Conservation (phyloP, 257 asterid genomes). For the Mitragyna speciosa region DNA sequence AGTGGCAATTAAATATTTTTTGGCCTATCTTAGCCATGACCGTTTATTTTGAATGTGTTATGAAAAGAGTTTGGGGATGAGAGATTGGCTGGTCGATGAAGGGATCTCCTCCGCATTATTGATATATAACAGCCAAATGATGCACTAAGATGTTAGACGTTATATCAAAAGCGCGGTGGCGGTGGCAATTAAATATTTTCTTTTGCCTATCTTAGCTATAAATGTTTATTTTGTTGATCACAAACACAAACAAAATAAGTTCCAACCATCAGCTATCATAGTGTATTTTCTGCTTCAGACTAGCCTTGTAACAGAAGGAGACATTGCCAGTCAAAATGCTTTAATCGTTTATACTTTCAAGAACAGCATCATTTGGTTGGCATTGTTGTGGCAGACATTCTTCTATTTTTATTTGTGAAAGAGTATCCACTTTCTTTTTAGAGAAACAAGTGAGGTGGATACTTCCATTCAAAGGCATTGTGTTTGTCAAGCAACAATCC, state of each 20-base stretch:
- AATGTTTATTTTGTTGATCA: too few species aligned
- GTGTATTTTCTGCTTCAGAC: neutral
- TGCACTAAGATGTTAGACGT: too few species aligned
- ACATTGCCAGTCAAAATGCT: neutral
- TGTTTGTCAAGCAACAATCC: neutral
- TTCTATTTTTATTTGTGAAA: neutral
- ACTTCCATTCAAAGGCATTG: neutral
- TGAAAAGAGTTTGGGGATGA: neutral
- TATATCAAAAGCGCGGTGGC: too few species aligned
- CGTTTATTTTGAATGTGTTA: neutral
- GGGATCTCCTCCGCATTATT: neutral
- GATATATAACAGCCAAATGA: too few species aligned
- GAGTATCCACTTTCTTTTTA: neutral
- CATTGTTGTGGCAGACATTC: neutral
- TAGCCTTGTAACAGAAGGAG: neutral
- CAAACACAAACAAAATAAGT: neutral
- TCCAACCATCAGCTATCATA: neutral
- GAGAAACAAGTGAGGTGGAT: neutral
- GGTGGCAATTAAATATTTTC: too few species aligned
- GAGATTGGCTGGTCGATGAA: neutral
- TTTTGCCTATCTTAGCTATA: too few species aligned
- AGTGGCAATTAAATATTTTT: too few species aligned
- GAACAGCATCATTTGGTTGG: neutral
- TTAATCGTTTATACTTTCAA: neutral
- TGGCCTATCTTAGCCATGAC: too few species aligned